These are phyloP conservation scores for Scopulariopsis brevicaulis DNA, from an alignment of 2,329 filamentous ascomycete genomes.

Conservation along the genomic window DNA sequence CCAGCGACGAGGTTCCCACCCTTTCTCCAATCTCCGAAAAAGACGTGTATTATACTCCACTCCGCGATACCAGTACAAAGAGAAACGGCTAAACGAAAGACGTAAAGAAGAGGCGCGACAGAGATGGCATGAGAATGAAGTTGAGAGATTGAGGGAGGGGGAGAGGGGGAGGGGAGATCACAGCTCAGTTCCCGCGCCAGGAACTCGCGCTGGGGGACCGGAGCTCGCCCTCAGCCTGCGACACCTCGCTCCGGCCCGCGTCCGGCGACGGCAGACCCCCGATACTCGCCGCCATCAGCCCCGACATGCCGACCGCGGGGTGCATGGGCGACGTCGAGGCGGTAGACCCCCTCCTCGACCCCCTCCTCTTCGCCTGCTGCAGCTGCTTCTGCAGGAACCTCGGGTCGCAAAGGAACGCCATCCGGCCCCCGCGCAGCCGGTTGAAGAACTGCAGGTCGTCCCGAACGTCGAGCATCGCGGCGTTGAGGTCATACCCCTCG, in stretches of 20 bases:
- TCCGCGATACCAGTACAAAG: too few relatives aligned
- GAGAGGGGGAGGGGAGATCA: background rate
- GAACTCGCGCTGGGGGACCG: background rate
- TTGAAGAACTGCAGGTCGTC: slow-evolving; percentile 52
- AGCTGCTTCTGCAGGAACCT: slow-evolving; percentile 37
- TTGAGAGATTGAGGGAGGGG: too few relatives aligned
- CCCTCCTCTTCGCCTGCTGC: slow-evolving; percentile 7
- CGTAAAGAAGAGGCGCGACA: too few relatives aligned
- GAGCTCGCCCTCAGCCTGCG: background rate
- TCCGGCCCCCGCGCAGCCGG: slow-evolving; percentile 46
- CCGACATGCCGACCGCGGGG: slow-evolving; percentile 10
- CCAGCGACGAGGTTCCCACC: too few relatives aligned
- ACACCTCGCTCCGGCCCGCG: background rate
- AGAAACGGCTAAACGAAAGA: too few relatives aligned
- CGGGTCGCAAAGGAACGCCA: slow-evolving; percentile 47
- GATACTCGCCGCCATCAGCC: slow-evolving; percentile 11
- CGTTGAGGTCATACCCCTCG: slow-evolving; percentile 20
- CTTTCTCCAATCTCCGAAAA: too few relatives aligned
- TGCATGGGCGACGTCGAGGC: slow-evolving; percentile 8
- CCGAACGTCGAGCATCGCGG: slow-evolving; percentile 41
- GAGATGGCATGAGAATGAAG: too few relatives aligned
- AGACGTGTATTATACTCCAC: too few relatives aligned
- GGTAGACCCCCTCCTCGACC: slow-evolving; percentile 7
- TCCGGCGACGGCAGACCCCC: slow-evolving; percentile 8
- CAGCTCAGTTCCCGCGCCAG: background rate